These are phyloP conservation scores for Tetraselmis striata DNA, from an alignment of 139 green algal species.

Conservation along the genomic window DNA sequence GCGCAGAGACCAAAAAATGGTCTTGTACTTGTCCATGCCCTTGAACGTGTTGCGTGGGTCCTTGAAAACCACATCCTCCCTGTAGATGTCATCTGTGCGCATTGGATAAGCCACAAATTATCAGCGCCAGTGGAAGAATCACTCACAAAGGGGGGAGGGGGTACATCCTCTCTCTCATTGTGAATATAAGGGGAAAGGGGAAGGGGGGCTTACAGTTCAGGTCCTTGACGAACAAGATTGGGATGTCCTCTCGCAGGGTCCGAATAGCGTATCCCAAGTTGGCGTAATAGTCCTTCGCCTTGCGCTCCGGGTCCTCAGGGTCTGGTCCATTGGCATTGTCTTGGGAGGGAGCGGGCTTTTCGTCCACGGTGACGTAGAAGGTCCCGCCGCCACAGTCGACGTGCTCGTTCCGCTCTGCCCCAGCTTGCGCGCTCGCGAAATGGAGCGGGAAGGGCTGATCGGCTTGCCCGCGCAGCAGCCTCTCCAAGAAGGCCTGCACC, in stretches of 20 bases:
- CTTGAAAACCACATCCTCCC: slow-evolving; percentile 85
- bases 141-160: neutral
- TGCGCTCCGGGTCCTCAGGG: slow-evolving; percentile 6
- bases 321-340: neutral
- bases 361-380: neutral
- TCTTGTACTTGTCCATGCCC: slow-evolving; percentile 82
- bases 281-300: slow-evolving; percentile 80
- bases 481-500: neutral
- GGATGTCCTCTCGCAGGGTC: slow-evolving; percentile 81
- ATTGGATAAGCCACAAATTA: neutral
- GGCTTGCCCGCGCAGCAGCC: too few species aligned
- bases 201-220: slow-evolving; percentile 69
- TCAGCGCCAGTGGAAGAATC: neutral
- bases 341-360: neutral
- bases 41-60: slow-evolving; percentile 76
- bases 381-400: neutral
- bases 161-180: too few species aligned
- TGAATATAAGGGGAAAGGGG: too few species aligned
- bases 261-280: slow-evolving; percentile 90
- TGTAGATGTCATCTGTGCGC: slow-evolving; percentile 69
- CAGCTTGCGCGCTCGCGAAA: too few species aligned
- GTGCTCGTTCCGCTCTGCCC: too few species aligned
- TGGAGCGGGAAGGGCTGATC: too few species aligned
- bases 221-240: slow-evolving; percentile 75
- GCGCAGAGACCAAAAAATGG: slow-evolving; percentile 85